These are phyloP conservation scores for Ilex paraguariensis DNA, from an alignment of 305 asterid species.

Conservation along the genomic window DNA sequence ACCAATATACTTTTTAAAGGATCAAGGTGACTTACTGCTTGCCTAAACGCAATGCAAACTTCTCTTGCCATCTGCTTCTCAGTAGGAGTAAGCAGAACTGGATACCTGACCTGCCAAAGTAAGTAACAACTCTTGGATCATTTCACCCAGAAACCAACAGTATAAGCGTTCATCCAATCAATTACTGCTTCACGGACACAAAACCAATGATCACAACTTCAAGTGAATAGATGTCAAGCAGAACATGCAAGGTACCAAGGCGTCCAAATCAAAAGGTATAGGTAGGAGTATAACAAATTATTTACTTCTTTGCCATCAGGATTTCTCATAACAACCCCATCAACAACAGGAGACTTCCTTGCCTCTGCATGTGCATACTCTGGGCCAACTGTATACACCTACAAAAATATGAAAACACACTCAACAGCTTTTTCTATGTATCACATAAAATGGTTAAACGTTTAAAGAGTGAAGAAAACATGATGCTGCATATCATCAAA, in stretches of 20 bases:
- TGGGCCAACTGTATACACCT: slow-evolving; percentile 99
- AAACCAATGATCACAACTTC: too few species aligned
- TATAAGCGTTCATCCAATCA: neutral
- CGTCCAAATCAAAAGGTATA: too few species aligned
- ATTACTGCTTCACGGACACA: too few species aligned
- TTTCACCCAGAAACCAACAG: neutral
- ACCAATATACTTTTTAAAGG: too few species aligned
- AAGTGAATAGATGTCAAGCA: too few species aligned
- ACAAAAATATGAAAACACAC: slow-evolving; percentile 11
- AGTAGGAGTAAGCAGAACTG: slow-evolving; percentile 87
- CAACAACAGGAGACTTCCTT: slow-evolving; percentile 99
- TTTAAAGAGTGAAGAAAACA: too few species aligned
- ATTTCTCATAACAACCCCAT: slow-evolving; percentile 99
- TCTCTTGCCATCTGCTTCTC: slow-evolving; percentile 98
- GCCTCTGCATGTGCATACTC: slow-evolving; percentile 99
- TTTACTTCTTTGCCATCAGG: slow-evolving; percentile 95
- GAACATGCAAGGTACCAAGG: too few species aligned
- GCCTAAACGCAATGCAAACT: slow-evolving; percentile 91
- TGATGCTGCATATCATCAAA: too few species aligned
- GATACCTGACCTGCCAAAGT: slow-evolving; percentile 78
- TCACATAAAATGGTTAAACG: too few species aligned
- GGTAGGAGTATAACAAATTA: too few species aligned
- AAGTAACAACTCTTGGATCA: slow-evolving; percentile 6
- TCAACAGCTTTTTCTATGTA: neutral
- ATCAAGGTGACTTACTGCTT: slow-evolving; percentile 60